These are phyloP conservation scores for Clavulina sp. DNA, from an alignment of 768 basidiomycete species.

Conservation along the genomic window DNA sequence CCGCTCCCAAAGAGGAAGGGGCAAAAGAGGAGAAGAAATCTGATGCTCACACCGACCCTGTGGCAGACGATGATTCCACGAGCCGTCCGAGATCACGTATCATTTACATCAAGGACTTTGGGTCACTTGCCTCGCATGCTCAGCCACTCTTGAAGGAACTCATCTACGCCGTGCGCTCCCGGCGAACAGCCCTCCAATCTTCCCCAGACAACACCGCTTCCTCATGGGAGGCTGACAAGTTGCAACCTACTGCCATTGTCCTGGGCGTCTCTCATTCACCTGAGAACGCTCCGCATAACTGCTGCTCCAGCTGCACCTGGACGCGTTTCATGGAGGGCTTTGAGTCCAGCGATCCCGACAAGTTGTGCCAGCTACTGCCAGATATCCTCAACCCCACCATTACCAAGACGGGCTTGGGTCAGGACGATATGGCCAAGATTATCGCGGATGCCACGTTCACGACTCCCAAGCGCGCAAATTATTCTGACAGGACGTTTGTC, in stretches of 20 bases:
- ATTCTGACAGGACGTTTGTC: too few species aligned
- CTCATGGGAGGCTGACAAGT: background rate
- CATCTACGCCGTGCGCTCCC: background rate
- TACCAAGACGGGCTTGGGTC: too few species aligned
- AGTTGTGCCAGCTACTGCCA: too few species aligned
- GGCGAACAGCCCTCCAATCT: background rate
- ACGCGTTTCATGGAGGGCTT: too few species aligned
- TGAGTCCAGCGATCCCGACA: too few species aligned
- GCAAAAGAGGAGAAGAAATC: too few species aligned
- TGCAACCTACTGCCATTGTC: background rate
- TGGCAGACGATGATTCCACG: background rate
- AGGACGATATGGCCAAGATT: too few species aligned
- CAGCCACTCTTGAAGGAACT: background rate
- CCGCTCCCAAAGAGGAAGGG: too few species aligned
- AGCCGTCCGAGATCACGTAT: constrained; percentile 34
- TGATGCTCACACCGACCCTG: background rate
- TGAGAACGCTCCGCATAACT: background rate
- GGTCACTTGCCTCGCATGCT: constrained; percentile 34
- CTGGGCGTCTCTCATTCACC: background rate
- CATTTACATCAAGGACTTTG: constrained; percentile 70
- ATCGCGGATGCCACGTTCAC: too few species aligned
- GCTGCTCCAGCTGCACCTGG: too few species aligned
- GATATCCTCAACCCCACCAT: too few species aligned
- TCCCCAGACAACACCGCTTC: background rate
- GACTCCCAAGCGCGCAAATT: too few species aligned